These are phyloP conservation scores for Leccinum broughii DNA, from an alignment of 768 basidiomycete genomes.

Conservation along the genomic window DNA sequence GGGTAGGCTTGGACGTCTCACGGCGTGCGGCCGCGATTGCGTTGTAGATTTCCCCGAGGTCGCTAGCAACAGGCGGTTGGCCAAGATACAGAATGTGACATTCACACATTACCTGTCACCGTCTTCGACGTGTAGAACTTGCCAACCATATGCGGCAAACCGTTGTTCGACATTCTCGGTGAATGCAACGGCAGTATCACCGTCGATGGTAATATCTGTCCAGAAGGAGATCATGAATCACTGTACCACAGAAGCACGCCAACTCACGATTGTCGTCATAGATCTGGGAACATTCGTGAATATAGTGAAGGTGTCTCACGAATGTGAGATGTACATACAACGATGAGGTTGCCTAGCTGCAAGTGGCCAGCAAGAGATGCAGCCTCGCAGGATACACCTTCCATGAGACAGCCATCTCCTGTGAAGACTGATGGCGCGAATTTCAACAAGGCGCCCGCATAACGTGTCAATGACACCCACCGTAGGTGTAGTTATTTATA, in stretches of 20 bases:
- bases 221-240: slow-evolving; percentile 10
- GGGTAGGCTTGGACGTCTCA: slow-evolving; percentile 80
- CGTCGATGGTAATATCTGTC: slow-evolving; percentile 93
- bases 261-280: slow-evolving; percentile 94
- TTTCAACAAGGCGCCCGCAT: slow-evolving; percentile 4
- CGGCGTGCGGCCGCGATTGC: slow-evolving; percentile 77
- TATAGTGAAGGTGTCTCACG: slow-evolving; percentile 9
- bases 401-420: slow-evolving; percentile 97
- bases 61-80: slow-evolving; percentile 44
- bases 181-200: slow-evolving; percentile 88
- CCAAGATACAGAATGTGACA: not conserved
- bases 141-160: slow-evolving; percentile 92
- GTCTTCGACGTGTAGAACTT: slow-evolving; percentile 80
- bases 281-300: slow-evolving; percentile 48
- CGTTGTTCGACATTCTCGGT: slow-evolving; percentile 91
- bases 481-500: slow-evolving; percentile 87
- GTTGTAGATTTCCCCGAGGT: slow-evolving; percentile 72
- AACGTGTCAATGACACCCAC: slow-evolving; percentile 38
- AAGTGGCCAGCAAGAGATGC: slow-evolving; percentile 92
- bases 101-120: slow-evolving; percentile 62
- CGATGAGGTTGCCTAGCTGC: slow-evolving; percentile 89
- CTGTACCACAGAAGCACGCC: not conserved
- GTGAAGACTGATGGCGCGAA: slow-evolving; percentile 61
- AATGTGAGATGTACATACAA: slow-evolving; percentile 50
- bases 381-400: slow-evolving; percentile 93